Evolutionary conservation across 768 basidiomycete genomes (phyloP).

Genomic region (Psilocybe azurescens): DNA sequence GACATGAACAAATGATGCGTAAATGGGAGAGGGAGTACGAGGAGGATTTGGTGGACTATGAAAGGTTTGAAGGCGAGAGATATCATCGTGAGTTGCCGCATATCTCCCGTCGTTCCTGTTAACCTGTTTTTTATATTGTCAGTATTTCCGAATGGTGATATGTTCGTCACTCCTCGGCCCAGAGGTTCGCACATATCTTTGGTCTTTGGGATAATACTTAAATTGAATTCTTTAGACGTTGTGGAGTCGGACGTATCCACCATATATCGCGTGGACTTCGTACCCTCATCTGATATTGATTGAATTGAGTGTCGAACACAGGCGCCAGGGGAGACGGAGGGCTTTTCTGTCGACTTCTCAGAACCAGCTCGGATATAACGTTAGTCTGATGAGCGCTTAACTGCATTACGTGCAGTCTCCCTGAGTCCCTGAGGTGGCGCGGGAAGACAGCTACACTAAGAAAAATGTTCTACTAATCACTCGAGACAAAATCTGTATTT

Average conservation of each 20-base stretch:
- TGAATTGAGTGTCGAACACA: too few species aligned
- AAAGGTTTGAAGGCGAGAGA: conserved; percentile 14
- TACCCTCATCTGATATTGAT: neutral
- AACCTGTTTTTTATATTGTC: neutral
- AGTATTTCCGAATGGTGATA: conserved; percentile 22
- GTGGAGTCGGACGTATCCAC: conserved; percentile 19
- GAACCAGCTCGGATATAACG: too few species aligned
- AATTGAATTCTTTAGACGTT: conserved; percentile 2
- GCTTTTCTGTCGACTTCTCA: too few species aligned
- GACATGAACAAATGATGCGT: neutral
- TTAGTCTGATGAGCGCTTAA: too few species aligned
- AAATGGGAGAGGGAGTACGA: conserved; percentile 22
- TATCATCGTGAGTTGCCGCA: conserved; percentile 17
- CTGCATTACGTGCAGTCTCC: too few species aligned
- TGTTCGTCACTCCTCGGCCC: conserved; percentile 15
- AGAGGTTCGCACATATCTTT: conserved; percentile 3
- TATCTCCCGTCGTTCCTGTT: neutral
- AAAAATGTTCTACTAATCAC: too few species aligned
- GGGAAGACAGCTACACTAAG: too few species aligned
- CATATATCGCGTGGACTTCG: conserved; percentile 18
- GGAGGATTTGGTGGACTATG: conserved; percentile 11
- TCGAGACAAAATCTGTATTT: too few species aligned
- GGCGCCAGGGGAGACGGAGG: too few species aligned
- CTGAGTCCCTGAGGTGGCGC: too few species aligned
- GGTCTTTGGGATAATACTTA: too few species aligned